phyloP scores from a whole-genome alignment of 441 rosid genomes.

The Breynia disticha region DNA sequence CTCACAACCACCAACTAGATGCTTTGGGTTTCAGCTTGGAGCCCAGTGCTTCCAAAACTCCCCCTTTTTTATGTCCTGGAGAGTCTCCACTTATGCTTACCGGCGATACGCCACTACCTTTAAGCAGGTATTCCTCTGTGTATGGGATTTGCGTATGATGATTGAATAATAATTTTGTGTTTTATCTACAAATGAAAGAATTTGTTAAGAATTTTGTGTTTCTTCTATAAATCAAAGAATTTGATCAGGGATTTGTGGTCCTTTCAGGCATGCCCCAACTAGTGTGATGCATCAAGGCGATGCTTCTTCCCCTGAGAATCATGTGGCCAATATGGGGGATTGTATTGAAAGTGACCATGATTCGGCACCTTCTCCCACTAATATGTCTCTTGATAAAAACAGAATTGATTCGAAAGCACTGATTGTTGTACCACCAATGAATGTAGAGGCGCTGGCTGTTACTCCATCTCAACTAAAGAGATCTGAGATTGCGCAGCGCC shows the following conservation, averaged over 20 bases:
- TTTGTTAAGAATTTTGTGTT: neutral
- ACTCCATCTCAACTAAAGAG: conserved; percentile 51
- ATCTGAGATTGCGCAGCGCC: conserved; percentile 66
- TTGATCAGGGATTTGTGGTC: neutral
- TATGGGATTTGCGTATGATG: no score
- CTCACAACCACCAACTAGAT: conserved; percentile 51
- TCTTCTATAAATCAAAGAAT: neutral
- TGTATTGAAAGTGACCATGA: conserved; percentile 56
- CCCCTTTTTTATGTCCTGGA: conserved; percentile 31
- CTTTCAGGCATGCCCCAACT: conserved; percentile 39
- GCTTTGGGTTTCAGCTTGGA: conserved; percentile 84
- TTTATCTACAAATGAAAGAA: no score
- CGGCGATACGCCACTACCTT: conserved; percentile 38
- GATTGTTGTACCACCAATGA: conserved; percentile 41
- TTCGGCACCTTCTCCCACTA: conserved; percentile 47
- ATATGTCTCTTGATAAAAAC: conserved; percentile 30
- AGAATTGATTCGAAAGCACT: conserved; percentile 42
- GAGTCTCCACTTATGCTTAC: conserved; percentile 33
- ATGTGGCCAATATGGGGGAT: conserved; percentile 28
- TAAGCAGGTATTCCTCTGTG: conserved; percentile 80
- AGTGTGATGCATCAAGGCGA: conserved; percentile 24
- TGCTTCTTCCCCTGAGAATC: conserved; percentile 29
- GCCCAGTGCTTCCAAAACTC: conserved; percentile 46
- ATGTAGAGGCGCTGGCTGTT: conserved; percentile 43
- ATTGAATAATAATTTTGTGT: no score